Conservation (phyloP, 805 yeast species). For the Lachancea lanzarotensis region DNA sequence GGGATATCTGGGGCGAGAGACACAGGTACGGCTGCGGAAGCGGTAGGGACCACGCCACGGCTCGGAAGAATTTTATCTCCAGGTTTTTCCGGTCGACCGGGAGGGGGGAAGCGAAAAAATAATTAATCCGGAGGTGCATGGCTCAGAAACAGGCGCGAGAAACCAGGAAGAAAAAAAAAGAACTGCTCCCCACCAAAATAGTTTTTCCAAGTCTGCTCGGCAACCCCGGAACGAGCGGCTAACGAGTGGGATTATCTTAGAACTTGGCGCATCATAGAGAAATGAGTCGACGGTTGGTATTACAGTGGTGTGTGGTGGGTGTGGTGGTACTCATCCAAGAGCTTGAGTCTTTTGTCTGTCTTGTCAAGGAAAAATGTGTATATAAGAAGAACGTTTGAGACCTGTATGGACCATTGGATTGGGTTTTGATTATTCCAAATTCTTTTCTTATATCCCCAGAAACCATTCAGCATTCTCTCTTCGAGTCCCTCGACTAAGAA, state of each 20-base stretch:
- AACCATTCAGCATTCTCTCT: neutral
- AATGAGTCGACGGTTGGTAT: no score
- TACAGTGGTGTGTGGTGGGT: no score
- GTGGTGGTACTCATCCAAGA: neutral
- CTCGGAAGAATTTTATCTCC: neutral
- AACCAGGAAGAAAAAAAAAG: no score
- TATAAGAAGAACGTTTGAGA: neutral
- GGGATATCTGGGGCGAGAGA: no score
- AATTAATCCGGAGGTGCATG: slow-evolving; percentile 2
- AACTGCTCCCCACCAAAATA: neutral
- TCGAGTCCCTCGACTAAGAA: neutral
- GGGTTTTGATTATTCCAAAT: neutral
- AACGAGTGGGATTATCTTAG: neutral
- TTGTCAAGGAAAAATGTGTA: neutral
- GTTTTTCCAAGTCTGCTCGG: neutral
- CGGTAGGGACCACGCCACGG: no score
- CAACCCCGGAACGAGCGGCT: slow-evolving; percentile 1
- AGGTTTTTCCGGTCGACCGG: slow-evolving; percentile 1
- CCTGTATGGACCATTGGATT: neutral
- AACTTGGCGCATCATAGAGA: neutral
- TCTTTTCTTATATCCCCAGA: neutral
- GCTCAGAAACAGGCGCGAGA: neutral
- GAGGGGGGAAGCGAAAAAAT: no score
- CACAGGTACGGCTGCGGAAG: no score
- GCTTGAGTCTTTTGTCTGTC: neutral